Evolutionary conservation across 108 stramenopile genomes (phyloP).

Genomic region (Nitzschia sp.): DNA sequence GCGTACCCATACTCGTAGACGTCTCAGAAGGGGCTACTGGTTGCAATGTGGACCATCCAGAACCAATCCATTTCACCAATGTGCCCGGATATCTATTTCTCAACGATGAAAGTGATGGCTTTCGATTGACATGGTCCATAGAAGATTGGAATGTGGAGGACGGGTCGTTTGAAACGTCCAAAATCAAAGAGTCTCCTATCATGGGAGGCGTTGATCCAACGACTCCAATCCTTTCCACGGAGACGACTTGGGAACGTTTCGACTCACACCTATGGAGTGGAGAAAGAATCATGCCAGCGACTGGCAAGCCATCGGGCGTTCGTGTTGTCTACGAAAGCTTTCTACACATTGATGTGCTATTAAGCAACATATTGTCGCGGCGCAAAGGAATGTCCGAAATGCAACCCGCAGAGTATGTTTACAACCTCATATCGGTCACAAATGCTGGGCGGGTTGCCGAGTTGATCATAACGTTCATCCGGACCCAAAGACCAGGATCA

Average conservation of each 20-base stretch:
- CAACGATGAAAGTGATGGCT: conserved; percentile 75
- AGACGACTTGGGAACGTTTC: conserved; percentile 15
- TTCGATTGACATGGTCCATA: conserved; percentile 65
- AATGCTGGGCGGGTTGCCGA: conserved; percentile 35
- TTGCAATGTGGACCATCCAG: not conserved
- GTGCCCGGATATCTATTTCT: conserved; percentile 56
- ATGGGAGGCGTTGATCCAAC: not conserved
- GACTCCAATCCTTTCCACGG: conserved; percentile 4
- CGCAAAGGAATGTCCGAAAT: conserved; percentile 42
- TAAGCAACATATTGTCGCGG: conserved; percentile 42
- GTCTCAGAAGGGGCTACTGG: too few relatives aligned
- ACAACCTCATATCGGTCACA: conserved; percentile 57
- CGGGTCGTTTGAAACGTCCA: not conserved
- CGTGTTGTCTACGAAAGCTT: conserved; percentile 46
- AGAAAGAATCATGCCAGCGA: not conserved
- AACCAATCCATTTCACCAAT: not conserved
- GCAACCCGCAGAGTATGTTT: conserved; percentile 49
- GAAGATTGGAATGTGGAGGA: conserved; percentile 10
- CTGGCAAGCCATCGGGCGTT: conserved; percentile 3
- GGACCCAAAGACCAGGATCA: conserved; percentile 34
- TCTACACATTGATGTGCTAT: conserved; percentile 56
- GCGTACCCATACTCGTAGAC: conserved; percentile 26
- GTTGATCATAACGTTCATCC: conserved; percentile 54
- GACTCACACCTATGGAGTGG: not conserved
- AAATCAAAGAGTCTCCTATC: not conserved